phyloP scores from a whole-genome alignment of 352 stramenopile genomes.

The Globisporangium cylindrosporum region DNA sequence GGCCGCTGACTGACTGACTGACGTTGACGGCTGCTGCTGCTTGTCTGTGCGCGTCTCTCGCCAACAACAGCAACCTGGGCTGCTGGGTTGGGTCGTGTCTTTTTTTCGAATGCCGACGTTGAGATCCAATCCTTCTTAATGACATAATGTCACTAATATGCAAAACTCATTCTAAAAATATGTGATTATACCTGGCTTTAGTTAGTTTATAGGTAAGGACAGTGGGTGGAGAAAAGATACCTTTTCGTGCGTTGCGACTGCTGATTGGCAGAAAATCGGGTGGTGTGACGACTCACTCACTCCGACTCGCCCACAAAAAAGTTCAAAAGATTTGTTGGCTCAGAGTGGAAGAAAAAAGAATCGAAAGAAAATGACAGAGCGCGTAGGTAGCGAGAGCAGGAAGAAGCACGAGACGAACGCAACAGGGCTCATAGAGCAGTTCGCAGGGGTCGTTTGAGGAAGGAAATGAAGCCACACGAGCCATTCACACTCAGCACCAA shows the following conservation, averaged over 20 bases:
- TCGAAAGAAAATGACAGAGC: slow-evolving; percentile 22
- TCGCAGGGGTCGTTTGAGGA: slow-evolving; percentile 5
- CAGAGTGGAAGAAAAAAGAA: slow-evolving; percentile 18
- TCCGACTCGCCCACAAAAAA: too few species aligned
- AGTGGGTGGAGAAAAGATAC: slow-evolving; percentile 19
- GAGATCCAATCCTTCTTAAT: slow-evolving; percentile 8
- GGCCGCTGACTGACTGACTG: slow-evolving; percentile 1
- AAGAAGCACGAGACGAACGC: background rate
- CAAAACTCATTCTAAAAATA: background rate
- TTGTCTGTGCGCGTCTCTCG: slow-evolving; percentile 16
- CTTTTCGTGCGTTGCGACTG: slow-evolving; percentile 7
- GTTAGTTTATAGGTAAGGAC: slow-evolving; percentile 6
- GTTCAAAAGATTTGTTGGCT: slow-evolving; percentile 14
- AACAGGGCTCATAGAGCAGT: background rate
- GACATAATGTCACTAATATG: background rate
- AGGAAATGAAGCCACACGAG: slow-evolving; percentile 2
- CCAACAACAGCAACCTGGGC: background rate
- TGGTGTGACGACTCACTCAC: slow-evolving; percentile 14
- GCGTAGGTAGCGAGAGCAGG: background rate
- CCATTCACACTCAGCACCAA: background rate
- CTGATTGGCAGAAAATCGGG: slow-evolving; percentile 28
- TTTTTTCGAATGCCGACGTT: slow-evolving; percentile 16
- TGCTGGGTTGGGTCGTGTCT: slow-evolving; percentile 2
- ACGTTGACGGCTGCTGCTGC: slow-evolving; percentile 12
- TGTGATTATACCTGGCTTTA: slow-evolving; percentile 9